Conservation (phyloP, 2,329 filamentous ascomycete genomes). For the Metarhizium sp. region DNA sequence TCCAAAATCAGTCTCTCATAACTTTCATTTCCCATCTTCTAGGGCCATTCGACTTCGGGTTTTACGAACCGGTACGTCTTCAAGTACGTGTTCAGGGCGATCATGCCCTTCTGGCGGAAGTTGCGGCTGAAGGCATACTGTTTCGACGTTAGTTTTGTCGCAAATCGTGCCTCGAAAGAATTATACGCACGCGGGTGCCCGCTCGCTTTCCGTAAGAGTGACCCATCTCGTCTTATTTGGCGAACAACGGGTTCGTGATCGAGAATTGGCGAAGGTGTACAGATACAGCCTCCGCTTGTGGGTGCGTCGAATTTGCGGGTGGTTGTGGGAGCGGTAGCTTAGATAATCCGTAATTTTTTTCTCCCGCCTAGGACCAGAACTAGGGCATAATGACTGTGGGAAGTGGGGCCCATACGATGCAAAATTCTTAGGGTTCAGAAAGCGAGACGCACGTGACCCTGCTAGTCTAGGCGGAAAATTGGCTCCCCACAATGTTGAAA, state of each 20-base stretch:
- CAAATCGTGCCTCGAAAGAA: slow-evolving; percentile 17
- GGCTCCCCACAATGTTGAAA: slow-evolving; percentile 23
- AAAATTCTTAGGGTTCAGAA: slow-evolving; percentile 23
- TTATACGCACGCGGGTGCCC: slow-evolving; percentile 66
- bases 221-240: slow-evolving; percentile 62
- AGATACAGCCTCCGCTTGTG: slow-evolving; percentile 21
- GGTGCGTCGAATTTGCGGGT: slow-evolving; percentile 26
- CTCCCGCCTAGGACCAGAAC: slow-evolving; percentile 4
- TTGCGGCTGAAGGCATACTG: slow-evolving; percentile 86
- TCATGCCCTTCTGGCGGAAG: slow-evolving; percentile 94
- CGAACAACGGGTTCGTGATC: slow-evolving; percentile 28
- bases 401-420: slow-evolving; percentile 6
- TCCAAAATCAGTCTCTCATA: slow-evolving; percentile 31
- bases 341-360: slow-evolving; percentile 27
- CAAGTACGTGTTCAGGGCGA: slow-evolving; percentile 89
- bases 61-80: slow-evolving; percentile 68
- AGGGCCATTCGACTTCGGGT: background rate
- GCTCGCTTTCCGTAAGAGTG: slow-evolving; percentile 79
- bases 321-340: slow-evolving; percentile 27
- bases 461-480: slow-evolving; percentile 14
- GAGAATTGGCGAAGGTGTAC: slow-evolving; percentile 29
- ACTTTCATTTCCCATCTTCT: background rate
- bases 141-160: slow-evolving; percentile 14
- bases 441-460: slow-evolving; percentile 17
- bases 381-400: slow-evolving; percentile 23